phyloP scores from a whole-genome alignment of 345 rosid species.

The Nephelium lappaceum region DNA sequence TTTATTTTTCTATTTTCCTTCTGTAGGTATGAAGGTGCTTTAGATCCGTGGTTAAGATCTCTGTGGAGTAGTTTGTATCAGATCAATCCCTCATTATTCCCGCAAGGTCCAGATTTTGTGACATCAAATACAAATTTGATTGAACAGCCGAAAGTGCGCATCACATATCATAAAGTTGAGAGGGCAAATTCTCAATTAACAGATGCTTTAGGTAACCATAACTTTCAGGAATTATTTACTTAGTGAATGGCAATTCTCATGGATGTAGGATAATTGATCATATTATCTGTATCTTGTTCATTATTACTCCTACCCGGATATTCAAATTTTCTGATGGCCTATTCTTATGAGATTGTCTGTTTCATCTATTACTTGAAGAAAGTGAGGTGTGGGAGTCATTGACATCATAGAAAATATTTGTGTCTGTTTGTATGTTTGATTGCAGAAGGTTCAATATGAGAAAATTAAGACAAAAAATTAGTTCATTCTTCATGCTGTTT shows the following conservation, averaged over 20 bases:
- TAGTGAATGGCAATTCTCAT: not conserved
- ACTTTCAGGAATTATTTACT: not conserved
- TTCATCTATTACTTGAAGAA: not conserved
- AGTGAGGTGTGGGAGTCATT: not conserved
- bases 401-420: not conserved
- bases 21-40: conserved; percentile 83
- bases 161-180: conserved; percentile 46
- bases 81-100: conserved; percentile 63
- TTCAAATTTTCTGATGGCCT: not conserved
- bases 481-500: not conserved
- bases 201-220: conserved; percentile 50
- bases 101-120: conserved; percentile 64
- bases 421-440: not conserved
- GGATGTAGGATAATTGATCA: not conserved
- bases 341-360: not conserved
- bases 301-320: not conserved
- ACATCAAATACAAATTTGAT: conserved; percentile 44
- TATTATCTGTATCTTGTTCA: not conserved
- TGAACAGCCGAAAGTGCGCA: conserved; percentile 65
- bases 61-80: conserved; percentile 68
- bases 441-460: not conserved
- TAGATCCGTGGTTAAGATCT: conserved; percentile 93
- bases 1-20: not conserved
- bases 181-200: conserved; percentile 27
- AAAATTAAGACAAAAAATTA: not conserved